Conservation (phyloP, 768 basidiomycete species). For the Auricularia sp. region DNA sequence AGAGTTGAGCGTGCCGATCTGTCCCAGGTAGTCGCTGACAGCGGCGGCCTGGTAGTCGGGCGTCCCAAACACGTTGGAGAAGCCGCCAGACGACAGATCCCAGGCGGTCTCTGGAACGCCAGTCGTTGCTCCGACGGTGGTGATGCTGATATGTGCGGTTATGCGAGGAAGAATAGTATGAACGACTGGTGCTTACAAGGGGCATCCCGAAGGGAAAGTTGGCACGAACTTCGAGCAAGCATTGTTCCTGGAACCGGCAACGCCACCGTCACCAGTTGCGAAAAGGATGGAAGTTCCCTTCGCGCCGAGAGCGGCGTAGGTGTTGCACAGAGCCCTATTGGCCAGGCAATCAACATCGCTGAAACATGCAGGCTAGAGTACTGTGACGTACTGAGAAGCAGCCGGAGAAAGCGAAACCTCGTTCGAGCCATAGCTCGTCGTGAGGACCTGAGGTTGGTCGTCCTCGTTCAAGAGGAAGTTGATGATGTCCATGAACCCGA, state of each 20-base stretch:
- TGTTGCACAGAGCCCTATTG: slow-evolving; percentile 18
- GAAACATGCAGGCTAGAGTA: slow-evolving; percentile 12
- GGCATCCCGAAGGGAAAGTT: slow-evolving; percentile 12
- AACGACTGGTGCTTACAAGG: slow-evolving; percentile 5
- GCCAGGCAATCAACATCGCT: slow-evolving; percentile 1
- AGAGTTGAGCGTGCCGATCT: slow-evolving; percentile 34
- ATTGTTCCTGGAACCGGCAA: slow-evolving; percentile 8
- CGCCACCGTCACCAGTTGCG: slow-evolving; percentile 14
- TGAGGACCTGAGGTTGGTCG: slow-evolving; percentile 19
- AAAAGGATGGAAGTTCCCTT: slow-evolving; percentile 12
- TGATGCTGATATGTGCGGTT: neutral
- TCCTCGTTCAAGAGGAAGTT: slow-evolving; percentile 16
- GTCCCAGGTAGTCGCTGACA: slow-evolving; percentile 21
- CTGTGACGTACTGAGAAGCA: slow-evolving; percentile 4
- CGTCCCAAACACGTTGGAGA: slow-evolving; percentile 35
- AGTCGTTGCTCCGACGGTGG: neutral
- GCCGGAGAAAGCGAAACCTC: slow-evolving; percentile 12
- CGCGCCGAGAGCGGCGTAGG: slow-evolving; percentile 16
- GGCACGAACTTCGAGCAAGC: slow-evolving; percentile 10
- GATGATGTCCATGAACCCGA: slow-evolving; percentile 18
- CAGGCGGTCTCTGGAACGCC: neutral
- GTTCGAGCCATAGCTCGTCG: slow-evolving; percentile 20
- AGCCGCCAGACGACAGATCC: slow-evolving; percentile 55
- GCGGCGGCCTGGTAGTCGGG: slow-evolving; percentile 19
- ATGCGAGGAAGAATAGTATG: neutral